Evolutionary conservation across 148 eudicot genomes (phyloP).

Genomic region (Mesembryanthemum crystallinum): DNA sequence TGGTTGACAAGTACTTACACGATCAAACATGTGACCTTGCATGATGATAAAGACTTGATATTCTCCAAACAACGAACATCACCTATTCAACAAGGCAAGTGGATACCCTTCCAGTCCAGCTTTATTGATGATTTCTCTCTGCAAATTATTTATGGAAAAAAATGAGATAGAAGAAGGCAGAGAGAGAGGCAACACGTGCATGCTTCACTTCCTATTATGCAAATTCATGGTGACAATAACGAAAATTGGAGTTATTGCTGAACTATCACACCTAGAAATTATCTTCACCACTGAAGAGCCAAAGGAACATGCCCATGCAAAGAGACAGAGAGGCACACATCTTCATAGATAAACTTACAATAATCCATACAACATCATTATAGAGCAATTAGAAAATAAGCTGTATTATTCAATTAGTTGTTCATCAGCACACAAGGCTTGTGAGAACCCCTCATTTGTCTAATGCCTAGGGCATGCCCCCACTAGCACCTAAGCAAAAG

Average conservation of each 20-base stretch:
- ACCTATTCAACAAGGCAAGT: slow-evolving; percentile 18
- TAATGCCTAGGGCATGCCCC: no score
- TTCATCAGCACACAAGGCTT: no score
- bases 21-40: not conserved
- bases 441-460: no score
- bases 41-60: not conserved
- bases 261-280: no score
- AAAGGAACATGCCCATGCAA: not conserved
- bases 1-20: not conserved
- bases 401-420: no score
- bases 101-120: slow-evolving; percentile 46
- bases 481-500: no score
- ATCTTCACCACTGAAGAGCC: not conserved
- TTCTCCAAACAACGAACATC: not conserved
- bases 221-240: not conserved
- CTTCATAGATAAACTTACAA: no score
- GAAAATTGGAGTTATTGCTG: no score
- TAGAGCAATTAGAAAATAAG: no score
- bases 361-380: no score
- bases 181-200: not conserved
- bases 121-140: slow-evolving; percentile 53
- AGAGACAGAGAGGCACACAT: no score
- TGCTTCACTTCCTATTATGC: not conserved
- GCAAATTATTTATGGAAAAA: slow-evolving; percentile 23
- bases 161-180: no score